These are phyloP conservation scores for Trypanosoma scelopori DNA, from an alignment of 208 protist species.

Conservation along the genomic window DNA sequence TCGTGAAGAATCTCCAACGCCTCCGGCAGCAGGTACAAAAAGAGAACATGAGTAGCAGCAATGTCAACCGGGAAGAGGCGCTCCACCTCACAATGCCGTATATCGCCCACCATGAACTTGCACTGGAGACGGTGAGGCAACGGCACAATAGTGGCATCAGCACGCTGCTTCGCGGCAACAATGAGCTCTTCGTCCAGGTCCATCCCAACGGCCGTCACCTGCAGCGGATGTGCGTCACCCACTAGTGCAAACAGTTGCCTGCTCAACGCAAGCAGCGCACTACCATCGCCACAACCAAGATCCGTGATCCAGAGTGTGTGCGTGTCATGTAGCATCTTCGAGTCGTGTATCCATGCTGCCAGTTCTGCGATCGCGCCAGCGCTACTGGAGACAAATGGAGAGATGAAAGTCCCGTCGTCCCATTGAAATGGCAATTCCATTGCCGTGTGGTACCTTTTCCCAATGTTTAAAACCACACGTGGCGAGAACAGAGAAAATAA, in stretches of 20 bases:
- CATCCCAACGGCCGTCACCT: slow-evolving; percentile 36
- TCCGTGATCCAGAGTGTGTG: slow-evolving; percentile 52
- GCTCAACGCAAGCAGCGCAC: slow-evolving; percentile 37
- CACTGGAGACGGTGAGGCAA: slow-evolving; percentile 28
- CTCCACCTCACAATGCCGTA: slow-evolving; percentile 37
- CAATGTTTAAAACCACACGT: not conserved
- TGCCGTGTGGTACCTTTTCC: not conserved
- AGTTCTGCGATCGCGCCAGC: slow-evolving; percentile 35
- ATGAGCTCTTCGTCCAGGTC: slow-evolving; percentile 72
- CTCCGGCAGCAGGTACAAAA: slow-evolving; percentile 73
- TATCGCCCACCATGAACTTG: slow-evolving; percentile 31
- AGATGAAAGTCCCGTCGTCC: slow-evolving; percentile 76
- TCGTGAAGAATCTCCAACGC: slow-evolving; percentile 49
- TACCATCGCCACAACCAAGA: slow-evolving; percentile 72
- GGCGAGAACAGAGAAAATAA: not conserved
- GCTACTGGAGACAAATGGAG: slow-evolving; percentile 61
- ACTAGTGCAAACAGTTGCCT: slow-evolving; percentile 29
- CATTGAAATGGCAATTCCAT: slow-evolving; percentile 78
- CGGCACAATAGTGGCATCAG: slow-evolving; percentile 6
- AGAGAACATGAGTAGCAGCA: slow-evolving; percentile 32
- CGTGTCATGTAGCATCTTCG: slow-evolving; percentile 21
- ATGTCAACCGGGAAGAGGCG: slow-evolving; percentile 27
- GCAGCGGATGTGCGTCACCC: slow-evolving; percentile 14
- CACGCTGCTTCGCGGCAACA: slow-evolving; percentile 20
- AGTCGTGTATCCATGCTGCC: slow-evolving; percentile 33